These are phyloP conservation scores for Cercophora scortea DNA, from an alignment of 495 filamentous ascomycete species.

Conservation along the genomic window DNA sequence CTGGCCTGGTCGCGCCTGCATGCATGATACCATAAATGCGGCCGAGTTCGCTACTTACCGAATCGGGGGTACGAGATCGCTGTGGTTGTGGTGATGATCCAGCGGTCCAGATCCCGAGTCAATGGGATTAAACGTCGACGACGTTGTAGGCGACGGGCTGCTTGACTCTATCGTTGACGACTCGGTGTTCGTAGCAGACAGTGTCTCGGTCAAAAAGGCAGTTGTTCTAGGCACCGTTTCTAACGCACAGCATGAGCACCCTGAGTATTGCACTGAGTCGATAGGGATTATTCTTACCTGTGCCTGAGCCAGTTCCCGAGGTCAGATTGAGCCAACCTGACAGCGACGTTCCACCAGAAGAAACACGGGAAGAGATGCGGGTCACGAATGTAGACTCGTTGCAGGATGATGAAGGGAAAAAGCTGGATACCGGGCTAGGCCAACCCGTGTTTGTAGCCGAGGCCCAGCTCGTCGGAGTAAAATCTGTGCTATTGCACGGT, in stretches of 20 bases:
- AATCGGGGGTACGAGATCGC: not conserved
- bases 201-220: not conserved
- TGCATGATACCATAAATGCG: too few species aligned
- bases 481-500: constrained; percentile 2
- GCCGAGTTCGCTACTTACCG: too few species aligned
- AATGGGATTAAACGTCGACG: constrained; percentile 10
- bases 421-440: not conserved
- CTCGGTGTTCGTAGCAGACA: not conserved
- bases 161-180: not conserved
- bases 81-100: constrained; percentile 20
- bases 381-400: constrained; percentile 13
- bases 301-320: not conserved
- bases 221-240: not conserved
- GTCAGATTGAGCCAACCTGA: constrained; percentile 4
- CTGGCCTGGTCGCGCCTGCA: too few species aligned
- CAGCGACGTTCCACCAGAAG: not conserved
- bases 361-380: not conserved
- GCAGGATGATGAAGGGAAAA: constrained; percentile 7
- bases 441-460: not conserved
- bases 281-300: not conserved
- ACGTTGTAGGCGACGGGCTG: not conserved
- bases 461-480: not conserved
- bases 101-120: constrained; percentile 13
- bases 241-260: not conserved
- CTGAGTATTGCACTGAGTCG: too few species aligned